Evolutionary conservation across 139 green algal species (phyloP).

Genomic region (Chlorokybus atmophyticus): DNA sequence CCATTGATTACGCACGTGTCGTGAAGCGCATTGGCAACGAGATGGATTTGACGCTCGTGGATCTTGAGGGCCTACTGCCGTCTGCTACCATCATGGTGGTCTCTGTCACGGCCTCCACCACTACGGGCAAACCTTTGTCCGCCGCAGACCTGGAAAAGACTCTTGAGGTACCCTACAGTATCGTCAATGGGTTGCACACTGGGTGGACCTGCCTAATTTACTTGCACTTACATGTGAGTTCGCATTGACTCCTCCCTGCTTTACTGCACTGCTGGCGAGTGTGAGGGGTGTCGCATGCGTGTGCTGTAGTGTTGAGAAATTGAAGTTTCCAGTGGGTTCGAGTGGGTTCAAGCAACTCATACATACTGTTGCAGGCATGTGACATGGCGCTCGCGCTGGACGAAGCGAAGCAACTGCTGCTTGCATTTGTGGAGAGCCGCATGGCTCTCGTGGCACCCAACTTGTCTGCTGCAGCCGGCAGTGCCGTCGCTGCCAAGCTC

Average conservation of each 20-base stretch:
- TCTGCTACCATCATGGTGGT: slow-evolving; percentile 93
- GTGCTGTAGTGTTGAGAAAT: too few relatives aligned
- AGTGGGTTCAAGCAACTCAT: too few relatives aligned
- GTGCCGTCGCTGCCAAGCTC: slow-evolving; percentile 76
- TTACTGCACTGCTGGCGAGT: too few relatives aligned
- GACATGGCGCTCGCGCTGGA: slow-evolving; percentile 65
- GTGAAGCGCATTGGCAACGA: slow-evolving; percentile 73
- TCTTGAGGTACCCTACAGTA: too few relatives aligned
- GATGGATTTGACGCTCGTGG: slow-evolving; percentile 55
- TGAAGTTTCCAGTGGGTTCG: too few relatives aligned
- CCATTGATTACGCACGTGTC: slow-evolving; percentile 55
- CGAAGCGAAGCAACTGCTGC: slow-evolving; percentile 54
- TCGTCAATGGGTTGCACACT: too few relatives aligned
- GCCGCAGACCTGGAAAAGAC: slow-evolving; percentile 37
- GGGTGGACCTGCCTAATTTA: too few relatives aligned
- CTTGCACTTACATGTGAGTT: too few relatives aligned
- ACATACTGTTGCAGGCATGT: too few relatives aligned
- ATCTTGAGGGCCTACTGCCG: slow-evolving; percentile 60
- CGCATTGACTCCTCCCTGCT: too few relatives aligned
- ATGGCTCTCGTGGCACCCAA: slow-evolving; percentile 92
- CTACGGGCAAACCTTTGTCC: slow-evolving; percentile 53
- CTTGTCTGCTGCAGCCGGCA: slow-evolving; percentile 69
- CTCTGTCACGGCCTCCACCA: slow-evolving; percentile 89
- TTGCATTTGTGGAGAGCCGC: slow-evolving; percentile 3
- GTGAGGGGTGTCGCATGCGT: too few relatives aligned